phyloP scores from a whole-genome alignment of 805 yeast species.

The Ogataea sp. region DNA sequence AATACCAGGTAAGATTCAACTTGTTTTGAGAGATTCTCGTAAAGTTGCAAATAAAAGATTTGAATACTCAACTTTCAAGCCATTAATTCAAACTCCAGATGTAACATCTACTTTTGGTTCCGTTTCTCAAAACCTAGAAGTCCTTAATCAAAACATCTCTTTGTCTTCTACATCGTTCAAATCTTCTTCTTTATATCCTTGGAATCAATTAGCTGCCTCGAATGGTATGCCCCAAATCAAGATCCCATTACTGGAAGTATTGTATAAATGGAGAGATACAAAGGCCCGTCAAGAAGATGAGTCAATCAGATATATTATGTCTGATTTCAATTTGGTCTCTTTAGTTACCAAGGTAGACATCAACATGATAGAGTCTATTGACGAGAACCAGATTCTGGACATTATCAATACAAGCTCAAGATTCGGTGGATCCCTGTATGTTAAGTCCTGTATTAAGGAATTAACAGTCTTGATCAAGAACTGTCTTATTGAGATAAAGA shows the following conservation, averaged over 20 bases:
- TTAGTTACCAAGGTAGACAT: slow-evolving; percentile 29
- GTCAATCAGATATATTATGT: slow-evolving; percentile 74
- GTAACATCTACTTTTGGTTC: slow-evolving; percentile 23
- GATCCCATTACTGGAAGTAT: slow-evolving; percentile 45
- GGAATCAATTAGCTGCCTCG: slow-evolving; percentile 53
- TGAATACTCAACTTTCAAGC: slow-evolving; percentile 68
- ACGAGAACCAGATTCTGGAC: slow-evolving; percentile 46
- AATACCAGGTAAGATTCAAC: slow-evolving; percentile 33
- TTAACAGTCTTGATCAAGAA: slow-evolving; percentile 50
- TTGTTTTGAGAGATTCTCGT: slow-evolving; percentile 67
- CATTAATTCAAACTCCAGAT: slow-evolving; percentile 14
- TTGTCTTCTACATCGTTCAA: slow-evolving; percentile 25
- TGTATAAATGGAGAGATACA: slow-evolving; percentile 79
- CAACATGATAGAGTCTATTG: slow-evolving; percentile 36
- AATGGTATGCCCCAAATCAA: slow-evolving; percentile 53
- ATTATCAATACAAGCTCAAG: slow-evolving; percentile 38
- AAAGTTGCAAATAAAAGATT: slow-evolving; percentile 74
- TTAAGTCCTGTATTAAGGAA: slow-evolving; percentile 46
- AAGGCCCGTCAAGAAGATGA: slow-evolving; percentile 76
- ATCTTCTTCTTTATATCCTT: slow-evolving; percentile 32
- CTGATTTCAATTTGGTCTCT: slow-evolving; percentile 65
- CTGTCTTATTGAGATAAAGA: slow-evolving; percentile 26
- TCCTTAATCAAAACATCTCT: background rate
- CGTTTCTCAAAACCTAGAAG: slow-evolving; percentile 18
- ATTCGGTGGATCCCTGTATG: slow-evolving; percentile 28